These are phyloP conservation scores for Geoglossum glabrum DNA, from an alignment of 495 filamentous ascomycete genomes.

Conservation along the genomic window DNA sequence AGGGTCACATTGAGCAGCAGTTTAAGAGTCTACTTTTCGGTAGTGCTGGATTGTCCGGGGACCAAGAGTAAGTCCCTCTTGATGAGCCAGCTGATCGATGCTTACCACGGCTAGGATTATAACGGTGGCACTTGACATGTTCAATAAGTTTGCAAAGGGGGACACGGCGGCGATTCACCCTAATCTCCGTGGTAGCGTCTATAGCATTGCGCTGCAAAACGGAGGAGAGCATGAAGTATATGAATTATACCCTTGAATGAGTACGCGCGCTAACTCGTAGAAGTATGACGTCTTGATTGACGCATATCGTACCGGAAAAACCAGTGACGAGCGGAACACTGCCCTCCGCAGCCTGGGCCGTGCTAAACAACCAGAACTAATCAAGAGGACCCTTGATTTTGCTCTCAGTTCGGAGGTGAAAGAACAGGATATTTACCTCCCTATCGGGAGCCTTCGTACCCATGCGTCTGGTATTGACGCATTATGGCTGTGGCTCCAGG, in stretches of 20 bases:
- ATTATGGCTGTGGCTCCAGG: slow-evolving; percentile 64
- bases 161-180: slow-evolving; percentile 51
- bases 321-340: slow-evolving; percentile 89
- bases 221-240: slow-evolving; percentile 51
- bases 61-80: slow-evolving; percentile 21
- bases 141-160: slow-evolving; percentile 44
- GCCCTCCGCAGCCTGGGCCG: slow-evolving; percentile 73
- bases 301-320: slow-evolving; percentile 68
- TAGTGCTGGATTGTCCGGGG: slow-evolving; percentile 42
- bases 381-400: slow-evolving; percentile 57
- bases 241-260: not conserved
- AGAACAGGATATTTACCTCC: slow-evolving; percentile 91
- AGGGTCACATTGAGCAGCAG: slow-evolving; percentile 80
- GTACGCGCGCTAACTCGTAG: not conserved
- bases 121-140: slow-evolving; percentile 49
- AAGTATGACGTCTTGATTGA: slow-evolving; percentile 62
- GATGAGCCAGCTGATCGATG: not conserved
- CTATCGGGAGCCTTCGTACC: slow-evolving; percentile 52
- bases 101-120: slow-evolving; percentile 19
- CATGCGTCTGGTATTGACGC: slow-evolving; percentile 62
- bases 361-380: slow-evolving; percentile 54
- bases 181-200: slow-evolving; percentile 49
- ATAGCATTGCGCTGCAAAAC: slow-evolving; percentile 48
- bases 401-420: slow-evolving; percentile 71
- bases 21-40: slow-evolving; percentile 54